phyloP scores from a whole-genome alignment of 2,329 filamentous ascomycete genomes.

The Rhynchosporium secalis region DNA sequence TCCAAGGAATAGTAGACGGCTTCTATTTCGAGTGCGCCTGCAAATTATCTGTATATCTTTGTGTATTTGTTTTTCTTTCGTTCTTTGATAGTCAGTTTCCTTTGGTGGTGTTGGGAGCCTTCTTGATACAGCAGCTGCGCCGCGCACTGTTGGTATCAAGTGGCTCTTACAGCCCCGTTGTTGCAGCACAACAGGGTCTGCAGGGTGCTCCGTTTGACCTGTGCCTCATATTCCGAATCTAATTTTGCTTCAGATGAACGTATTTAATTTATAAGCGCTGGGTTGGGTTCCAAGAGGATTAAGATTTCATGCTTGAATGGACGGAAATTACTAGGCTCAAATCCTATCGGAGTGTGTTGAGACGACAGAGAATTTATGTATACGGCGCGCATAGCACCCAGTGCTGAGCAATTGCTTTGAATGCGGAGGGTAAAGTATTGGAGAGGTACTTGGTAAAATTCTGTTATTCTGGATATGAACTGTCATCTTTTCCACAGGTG shows the following conservation, averaged over 20 bases:
- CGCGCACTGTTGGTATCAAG: conserved; percentile 10
- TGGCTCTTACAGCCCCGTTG: conserved; percentile 19
- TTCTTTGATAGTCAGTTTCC: background rate
- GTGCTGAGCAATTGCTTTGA: no score
- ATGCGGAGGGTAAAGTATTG: no score
- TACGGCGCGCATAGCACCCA: no score
- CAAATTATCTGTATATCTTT: background rate
- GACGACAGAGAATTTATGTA: no score
- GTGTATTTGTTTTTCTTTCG: no score
- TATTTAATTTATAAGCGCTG: background rate
- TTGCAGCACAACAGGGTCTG: conserved; percentile 15
- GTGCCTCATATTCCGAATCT: conserved; percentile 14
- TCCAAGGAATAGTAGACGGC: background rate
- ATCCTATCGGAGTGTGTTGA: no score
- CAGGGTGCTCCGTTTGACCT: background rate
- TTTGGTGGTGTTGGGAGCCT: conserved; percentile 17
- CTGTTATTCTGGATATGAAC: no score
- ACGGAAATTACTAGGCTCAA: no score
- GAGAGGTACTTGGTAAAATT: no score
- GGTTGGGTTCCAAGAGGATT: background rate
- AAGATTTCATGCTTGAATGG: background rate
- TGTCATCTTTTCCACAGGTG: no score
- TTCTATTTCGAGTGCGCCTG: conserved; percentile 1
- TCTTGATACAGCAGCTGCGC: conserved; percentile 19
- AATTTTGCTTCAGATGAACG: conserved; percentile 24